Evolutionary conservation across 2,329 filamentous ascomycete species (phyloP).

Genomic region (Aureobasidium vineae): DNA sequence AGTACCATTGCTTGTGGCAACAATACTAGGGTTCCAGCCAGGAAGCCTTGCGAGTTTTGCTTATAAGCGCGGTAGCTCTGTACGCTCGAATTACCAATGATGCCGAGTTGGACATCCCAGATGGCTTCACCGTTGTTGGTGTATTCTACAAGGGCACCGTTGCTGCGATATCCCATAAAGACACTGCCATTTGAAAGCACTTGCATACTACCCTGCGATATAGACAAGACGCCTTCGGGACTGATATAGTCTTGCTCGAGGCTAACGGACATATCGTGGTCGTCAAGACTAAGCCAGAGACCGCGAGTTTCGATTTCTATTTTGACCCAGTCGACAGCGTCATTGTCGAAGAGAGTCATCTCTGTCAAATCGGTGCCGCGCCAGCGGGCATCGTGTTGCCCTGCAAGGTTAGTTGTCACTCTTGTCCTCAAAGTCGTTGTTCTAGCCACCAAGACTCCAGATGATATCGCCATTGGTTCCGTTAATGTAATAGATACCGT

Average conservation of each 20-base stretch:
- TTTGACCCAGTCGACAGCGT: conserved; percentile 27
- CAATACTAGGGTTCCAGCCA: conserved; percentile 25
- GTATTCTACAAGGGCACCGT: conserved; percentile 43
- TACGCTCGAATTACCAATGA: conserved; percentile 39
- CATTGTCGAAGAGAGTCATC: conserved; percentile 32
- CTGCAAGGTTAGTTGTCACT: conserved; percentile 50
- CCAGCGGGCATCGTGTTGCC: conserved; percentile 56
- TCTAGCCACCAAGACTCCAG: conserved; percentile 54
- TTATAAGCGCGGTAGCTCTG: conserved; percentile 56
- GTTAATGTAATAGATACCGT: conserved; percentile 48
- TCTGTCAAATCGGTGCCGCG: conserved; percentile 22
- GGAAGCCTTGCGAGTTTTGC: conserved; percentile 28
- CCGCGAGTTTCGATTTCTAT: conserved; percentile 27
- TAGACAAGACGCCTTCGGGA: conserved; percentile 42
- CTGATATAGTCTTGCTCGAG: conserved; percentile 34
- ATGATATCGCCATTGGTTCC: conserved; percentile 46
- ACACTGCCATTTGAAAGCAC: conserved; percentile 54
- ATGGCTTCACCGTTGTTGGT: conserved; percentile 48
- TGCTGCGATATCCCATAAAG: conserved; percentile 55
- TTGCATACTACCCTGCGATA: conserved; percentile 54
- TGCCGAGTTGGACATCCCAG: conserved; percentile 52
- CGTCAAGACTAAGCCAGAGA: conserved; percentile 31
- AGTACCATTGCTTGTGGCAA: conserved; percentile 13
- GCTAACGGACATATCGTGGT: conserved; percentile 34
- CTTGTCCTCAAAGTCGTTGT: conserved; percentile 45